Conservation (phyloP, 495 filamentous ascomycete genomes). For the Symbiotaphrina buchneri region DNA sequence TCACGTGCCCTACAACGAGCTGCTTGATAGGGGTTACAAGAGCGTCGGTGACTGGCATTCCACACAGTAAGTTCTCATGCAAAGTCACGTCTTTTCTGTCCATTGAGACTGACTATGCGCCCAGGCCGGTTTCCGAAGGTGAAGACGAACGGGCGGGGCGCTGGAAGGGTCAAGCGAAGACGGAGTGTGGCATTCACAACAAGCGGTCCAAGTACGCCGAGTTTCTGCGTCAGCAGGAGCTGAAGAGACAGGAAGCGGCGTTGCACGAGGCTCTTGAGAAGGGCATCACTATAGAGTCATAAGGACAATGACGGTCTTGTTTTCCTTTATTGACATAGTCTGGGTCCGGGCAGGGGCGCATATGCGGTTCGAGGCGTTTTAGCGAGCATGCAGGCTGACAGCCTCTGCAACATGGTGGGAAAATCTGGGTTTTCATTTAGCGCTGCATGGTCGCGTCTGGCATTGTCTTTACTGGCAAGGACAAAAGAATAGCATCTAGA, state of each 20-base stretch:
- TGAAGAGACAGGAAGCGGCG: constrained; percentile 44
- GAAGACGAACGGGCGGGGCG: constrained; percentile 95
- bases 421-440: too few relatives aligned
- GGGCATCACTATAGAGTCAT: constrained; percentile 7
- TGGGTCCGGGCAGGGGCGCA: too few relatives aligned
- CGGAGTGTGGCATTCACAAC: constrained; percentile 97
- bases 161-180: constrained; percentile 89
- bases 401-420: too few relatives aligned
- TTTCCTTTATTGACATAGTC: too few relatives aligned
- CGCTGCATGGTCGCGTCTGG: too few relatives aligned
- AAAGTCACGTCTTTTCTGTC: neutral
- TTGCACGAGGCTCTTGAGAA: constrained; percentile 13
- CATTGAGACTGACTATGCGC: too few relatives aligned
- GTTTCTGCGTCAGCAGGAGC: constrained; percentile 52
- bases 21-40: constrained; percentile 87
- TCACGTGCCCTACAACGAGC: constrained; percentile 79
- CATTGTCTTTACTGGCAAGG: too few relatives aligned
- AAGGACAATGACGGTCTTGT: neutral
- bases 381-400: too few relatives aligned
- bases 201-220: constrained; percentile 78
- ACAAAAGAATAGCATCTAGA: too few relatives aligned
- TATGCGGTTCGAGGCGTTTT: too few relatives aligned
- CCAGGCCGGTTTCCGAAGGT: constrained; percentile 54
- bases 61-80: constrained; percentile 25
- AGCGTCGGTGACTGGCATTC: constrained; percentile 96